These are phyloP conservation scores for Sclerotinia subarctica DNA, from an alignment of 2,329 filamentous ascomycete species.

Conservation along the genomic window DNA sequence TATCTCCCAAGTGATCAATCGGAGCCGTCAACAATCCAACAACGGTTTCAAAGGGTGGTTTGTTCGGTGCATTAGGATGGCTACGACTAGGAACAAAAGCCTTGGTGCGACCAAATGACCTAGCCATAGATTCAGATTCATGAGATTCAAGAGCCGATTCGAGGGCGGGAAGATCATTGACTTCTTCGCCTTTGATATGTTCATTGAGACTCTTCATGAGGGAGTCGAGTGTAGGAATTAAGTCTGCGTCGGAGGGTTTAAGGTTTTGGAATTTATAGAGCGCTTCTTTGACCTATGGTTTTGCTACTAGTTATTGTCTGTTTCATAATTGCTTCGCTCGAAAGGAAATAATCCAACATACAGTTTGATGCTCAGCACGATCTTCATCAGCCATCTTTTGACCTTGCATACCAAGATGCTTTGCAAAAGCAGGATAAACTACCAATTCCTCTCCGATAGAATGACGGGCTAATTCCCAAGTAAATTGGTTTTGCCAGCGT, in stretches of 20 bases:
- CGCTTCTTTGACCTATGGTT: slow-evolving; percentile 48
- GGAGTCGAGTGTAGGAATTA: slow-evolving; percentile 43
- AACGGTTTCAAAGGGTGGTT: slow-evolving; percentile 54
- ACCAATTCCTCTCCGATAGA: slow-evolving; percentile 50
- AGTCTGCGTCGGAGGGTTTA: slow-evolving; percentile 42
- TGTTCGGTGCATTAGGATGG: slow-evolving; percentile 29
- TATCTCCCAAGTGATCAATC: slow-evolving; percentile 53
- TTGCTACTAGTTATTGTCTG: neutral
- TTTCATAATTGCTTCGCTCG: neutral
- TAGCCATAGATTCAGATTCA: slow-evolving; percentile 42
- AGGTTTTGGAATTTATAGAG: slow-evolving; percentile 51
- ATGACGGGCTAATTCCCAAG: slow-evolving; percentile 49
- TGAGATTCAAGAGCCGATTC: slow-evolving; percentile 43
- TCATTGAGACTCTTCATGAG: slow-evolving; percentile 45
- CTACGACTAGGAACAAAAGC: slow-evolving; percentile 47
- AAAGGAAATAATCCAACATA: neutral
- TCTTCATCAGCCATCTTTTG: slow-evolving; percentile 47
- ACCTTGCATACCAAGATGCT: slow-evolving; percentile 45
- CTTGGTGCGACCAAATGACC: slow-evolving; percentile 51
- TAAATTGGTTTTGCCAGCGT: slow-evolving; percentile 47
- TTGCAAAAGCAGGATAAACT: slow-evolving; percentile 53
- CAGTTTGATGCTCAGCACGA: slow-evolving; percentile 45
- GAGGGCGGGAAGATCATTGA: slow-evolving; percentile 47
- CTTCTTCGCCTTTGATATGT: slow-evolving; percentile 52
- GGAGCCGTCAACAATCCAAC: slow-evolving; percentile 54